Conservation (phyloP, 2,329 filamentous ascomycete species). For the Escovopsis weberi region DNA sequence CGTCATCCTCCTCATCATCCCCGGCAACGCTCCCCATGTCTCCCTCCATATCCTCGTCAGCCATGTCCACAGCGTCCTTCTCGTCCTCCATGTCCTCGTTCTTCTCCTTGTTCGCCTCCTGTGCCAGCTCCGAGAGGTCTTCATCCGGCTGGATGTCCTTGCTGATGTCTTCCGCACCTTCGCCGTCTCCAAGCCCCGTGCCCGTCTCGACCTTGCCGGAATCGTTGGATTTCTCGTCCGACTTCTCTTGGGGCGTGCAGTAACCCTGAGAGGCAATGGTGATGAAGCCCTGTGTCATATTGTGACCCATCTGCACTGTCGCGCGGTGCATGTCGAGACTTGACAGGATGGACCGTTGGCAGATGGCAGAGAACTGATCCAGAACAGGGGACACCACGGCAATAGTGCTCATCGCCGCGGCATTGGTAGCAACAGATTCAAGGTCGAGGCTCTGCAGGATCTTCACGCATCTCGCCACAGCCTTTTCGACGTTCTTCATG, state of each 20-base stretch:
- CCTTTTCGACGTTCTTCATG: constrained; percentile 36
- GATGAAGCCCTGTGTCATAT: constrained; percentile 62
- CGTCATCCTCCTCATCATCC: constrained; percentile 45
- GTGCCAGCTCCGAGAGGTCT: constrained; percentile 79
- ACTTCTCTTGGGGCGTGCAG: constrained; percentile 76
- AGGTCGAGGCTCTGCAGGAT: constrained; percentile 20
- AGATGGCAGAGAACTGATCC: constrained; percentile 53
- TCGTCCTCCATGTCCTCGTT: constrained; percentile 59
- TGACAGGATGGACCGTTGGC: constrained; percentile 40
- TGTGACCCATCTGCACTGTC: constrained; percentile 59
- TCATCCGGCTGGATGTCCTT: constrained; percentile 93
- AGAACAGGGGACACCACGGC: constrained; percentile 47
- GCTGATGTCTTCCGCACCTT: constrained; percentile 93
- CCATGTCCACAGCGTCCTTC: constrained; percentile 82
- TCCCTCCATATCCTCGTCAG: constrained; percentile 81
- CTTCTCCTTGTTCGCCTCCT: constrained; percentile 59
- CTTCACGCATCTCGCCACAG: constrained; percentile 23
- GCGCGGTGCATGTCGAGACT: constrained; percentile 53
- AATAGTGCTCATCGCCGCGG: constrained; percentile 18
- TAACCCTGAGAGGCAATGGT: constrained; percentile 76
- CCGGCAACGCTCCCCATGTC: constrained; percentile 54
- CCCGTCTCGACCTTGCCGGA: constrained; percentile 76
- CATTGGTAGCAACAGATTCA: constrained; percentile 11
- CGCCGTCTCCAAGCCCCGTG: constrained; percentile 86
- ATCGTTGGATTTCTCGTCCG: constrained; percentile 52